These are phyloP conservation scores for Aspergillus heteromorphus DNA, from an alignment of 495 filamentous ascomycete genomes.

Conservation along the genomic window DNA sequence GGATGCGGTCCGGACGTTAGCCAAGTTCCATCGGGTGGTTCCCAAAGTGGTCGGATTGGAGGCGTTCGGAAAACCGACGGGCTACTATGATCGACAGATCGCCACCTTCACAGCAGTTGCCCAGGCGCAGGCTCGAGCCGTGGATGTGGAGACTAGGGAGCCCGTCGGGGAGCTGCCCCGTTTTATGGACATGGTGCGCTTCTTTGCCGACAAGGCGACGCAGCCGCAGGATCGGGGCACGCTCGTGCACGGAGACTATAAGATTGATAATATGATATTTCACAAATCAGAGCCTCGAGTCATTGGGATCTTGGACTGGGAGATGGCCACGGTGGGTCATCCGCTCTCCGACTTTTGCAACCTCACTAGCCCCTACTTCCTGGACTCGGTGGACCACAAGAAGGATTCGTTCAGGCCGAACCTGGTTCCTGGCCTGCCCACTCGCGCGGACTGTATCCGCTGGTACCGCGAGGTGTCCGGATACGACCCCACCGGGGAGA, in stretches of 20 bases:
- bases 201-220: conserved; percentile 59
- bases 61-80: conserved; percentile 63
- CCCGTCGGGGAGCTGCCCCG: conserved; percentile 79
- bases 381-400: conserved; percentile 37
- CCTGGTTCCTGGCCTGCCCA: conserved; percentile 67
- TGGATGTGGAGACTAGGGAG: conserved; percentile 69
- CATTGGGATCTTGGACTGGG: conserved; percentile 94
- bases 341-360: conserved; percentile 85
- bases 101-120: conserved; percentile 74
- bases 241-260: conserved; percentile 93
- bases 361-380: conserved; percentile 63
- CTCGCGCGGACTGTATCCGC: conserved; percentile 58
- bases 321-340: conserved; percentile 94
- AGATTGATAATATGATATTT: conserved; percentile 96
- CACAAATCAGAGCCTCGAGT: conserved; percentile 82
- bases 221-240: conserved; percentile 75
- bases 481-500: conserved; percentile 55
- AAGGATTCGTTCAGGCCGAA: conserved; percentile 53
- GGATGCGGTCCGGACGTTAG: conserved; percentile 77
- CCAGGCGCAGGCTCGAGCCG: conserved; percentile 64
- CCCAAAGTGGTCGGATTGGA: conserved; percentile 61
- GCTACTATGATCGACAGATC: conserved; percentile 87
- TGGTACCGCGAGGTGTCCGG: conserved; percentile 74
- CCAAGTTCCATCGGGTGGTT: conserved; percentile 73
- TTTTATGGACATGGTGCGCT: conserved; percentile 71